These are phyloP conservation scores for Salisapilia sapeloensis DNA, from an alignment of 352 stramenopile genomes.

Conservation along the genomic window DNA sequence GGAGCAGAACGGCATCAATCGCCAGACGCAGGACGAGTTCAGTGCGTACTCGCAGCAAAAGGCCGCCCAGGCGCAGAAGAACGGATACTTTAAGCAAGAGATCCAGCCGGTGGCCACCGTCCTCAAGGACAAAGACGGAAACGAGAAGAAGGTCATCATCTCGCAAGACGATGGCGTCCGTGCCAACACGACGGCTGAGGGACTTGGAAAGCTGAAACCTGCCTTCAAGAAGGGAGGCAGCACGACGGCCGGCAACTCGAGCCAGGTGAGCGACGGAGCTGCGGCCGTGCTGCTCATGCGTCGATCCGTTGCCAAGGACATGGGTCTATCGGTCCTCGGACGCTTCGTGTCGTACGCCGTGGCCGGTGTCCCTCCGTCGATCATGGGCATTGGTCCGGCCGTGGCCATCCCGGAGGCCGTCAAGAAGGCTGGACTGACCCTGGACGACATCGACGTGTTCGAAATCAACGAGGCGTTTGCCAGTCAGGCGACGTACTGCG, in stretches of 20 bases:
- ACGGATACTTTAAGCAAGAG: constrained; percentile 78
- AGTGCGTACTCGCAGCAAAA: constrained; percentile 63
- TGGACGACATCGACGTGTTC: constrained; percentile 79
- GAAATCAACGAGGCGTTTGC: constrained; percentile 89
- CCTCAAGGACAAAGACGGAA: constrained; percentile 59
- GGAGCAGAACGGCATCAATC: constrained; percentile 53
- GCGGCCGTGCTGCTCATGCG: constrained; percentile 79
- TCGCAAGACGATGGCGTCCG: constrained; percentile 60
- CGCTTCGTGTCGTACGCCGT: constrained; percentile 78
- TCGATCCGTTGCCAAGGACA: constrained; percentile 53
- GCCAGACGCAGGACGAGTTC: constrained; percentile 62
- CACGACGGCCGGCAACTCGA: constrained; percentile 73
- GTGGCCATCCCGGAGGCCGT: constrained; percentile 65
- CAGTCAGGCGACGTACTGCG: constrained; percentile 70
- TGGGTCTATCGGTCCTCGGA: constrained; percentile 67
- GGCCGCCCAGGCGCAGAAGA: constrained; percentile 42
- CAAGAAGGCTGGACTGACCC: constrained; percentile 38
- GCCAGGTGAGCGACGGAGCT: constrained; percentile 80
- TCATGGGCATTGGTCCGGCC: constrained; percentile 80
- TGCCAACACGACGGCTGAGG: constrained; percentile 35
- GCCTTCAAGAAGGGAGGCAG: constrained; percentile 70
- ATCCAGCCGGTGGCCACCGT: constrained; percentile 74
- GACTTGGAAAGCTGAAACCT: constrained; percentile 51
- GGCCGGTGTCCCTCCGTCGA: constrained; percentile 57
- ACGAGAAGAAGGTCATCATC: constrained; percentile 60